Conservation (phyloP, 75 land plant genomes). For the Ceratopteris richardii region DNA sequence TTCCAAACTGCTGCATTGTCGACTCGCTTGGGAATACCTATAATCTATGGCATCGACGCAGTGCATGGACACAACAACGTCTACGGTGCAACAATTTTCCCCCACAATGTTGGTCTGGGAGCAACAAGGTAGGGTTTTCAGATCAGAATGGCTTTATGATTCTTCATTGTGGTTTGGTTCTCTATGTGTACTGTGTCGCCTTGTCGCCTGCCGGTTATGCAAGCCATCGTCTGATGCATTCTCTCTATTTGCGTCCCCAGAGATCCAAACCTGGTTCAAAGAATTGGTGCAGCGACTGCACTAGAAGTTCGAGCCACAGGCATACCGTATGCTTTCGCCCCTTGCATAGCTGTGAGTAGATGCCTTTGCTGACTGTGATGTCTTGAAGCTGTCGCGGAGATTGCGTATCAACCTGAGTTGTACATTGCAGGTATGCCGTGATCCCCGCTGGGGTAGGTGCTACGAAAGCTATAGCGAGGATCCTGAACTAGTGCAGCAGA, state of each 20-base stretch:
- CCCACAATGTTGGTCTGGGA: slow-evolving; percentile 53
- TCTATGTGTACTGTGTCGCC: too few relatives aligned
- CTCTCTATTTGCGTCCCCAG: slow-evolving; percentile 18
- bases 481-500: slow-evolving; percentile 28
- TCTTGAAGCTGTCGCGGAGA: too few relatives aligned
- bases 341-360: slow-evolving; percentile 44
- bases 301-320: slow-evolving; percentile 61
- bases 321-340: slow-evolving; percentile 56
- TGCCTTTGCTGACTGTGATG: too few relatives aligned
- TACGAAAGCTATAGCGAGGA: slow-evolving; percentile 66
- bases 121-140: slow-evolving; percentile 44
- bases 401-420: too few relatives aligned
- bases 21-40: slow-evolving; percentile 40
- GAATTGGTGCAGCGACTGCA: slow-evolving; percentile 58
- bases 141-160: too few relatives aligned
- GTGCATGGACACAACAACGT: slow-evolving; percentile 56
- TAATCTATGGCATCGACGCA: slow-evolving; percentile 52
- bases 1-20: slow-evolving; percentile 28
- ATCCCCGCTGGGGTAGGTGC: slow-evolving; percentile 68
- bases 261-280: slow-evolving; percentile 45
- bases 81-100: slow-evolving; percentile 49
- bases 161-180: too few relatives aligned
- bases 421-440: slow-evolving; percentile 65
- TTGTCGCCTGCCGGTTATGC: too few relatives aligned
- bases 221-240: neutral